A percentile compares a stretch with the other conserved stretches of the same genome.
Conservation (phyloP, 495 filamentous ascomycete species). For the Xylaria sp. region DNA sequence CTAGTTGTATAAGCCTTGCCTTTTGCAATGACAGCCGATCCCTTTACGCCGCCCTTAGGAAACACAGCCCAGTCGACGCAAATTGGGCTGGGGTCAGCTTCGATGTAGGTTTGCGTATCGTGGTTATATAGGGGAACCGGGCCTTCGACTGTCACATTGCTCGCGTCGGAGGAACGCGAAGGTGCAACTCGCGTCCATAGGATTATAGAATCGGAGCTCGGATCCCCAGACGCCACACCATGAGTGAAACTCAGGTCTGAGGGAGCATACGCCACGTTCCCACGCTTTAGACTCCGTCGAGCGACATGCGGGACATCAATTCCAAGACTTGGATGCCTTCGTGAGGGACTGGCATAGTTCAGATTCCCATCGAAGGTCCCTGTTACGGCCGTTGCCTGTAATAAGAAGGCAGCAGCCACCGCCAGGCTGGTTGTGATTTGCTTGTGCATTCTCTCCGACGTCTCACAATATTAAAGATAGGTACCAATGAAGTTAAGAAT, state of each 20-base stretch:
- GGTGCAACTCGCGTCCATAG: constrained; percentile 74
- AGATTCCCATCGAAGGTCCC: constrained; percentile 54
- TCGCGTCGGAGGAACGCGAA: constrained; percentile 57
- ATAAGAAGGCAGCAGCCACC: neutral
- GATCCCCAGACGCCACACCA: constrained; percentile 74
- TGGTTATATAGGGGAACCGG: constrained; percentile 63
- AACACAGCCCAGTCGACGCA: constrained; percentile 62
- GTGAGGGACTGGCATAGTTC: constrained; percentile 67
- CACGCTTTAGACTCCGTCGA: constrained; percentile 50
- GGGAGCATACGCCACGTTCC: constrained; percentile 63
- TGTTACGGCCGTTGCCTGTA: constrained; percentile 21
- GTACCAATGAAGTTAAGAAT: neutral
- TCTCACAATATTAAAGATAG: neutral
- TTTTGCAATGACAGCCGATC: constrained; percentile 30
- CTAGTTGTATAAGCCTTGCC: constrained; percentile 65
- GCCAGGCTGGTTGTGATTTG: neutral
- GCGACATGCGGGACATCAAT: constrained; percentile 57
- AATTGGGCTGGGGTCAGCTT: constrained; percentile 59
- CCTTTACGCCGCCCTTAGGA: constrained; percentile 45
- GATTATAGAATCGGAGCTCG: constrained; percentile 67
- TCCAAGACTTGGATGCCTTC: constrained; percentile 61
- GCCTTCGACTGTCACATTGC: constrained; percentile 62
- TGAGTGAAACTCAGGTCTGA: constrained; percentile 67
- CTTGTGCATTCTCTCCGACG: constrained; percentile 1
- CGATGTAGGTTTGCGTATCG: constrained; percentile 58